These are phyloP conservation scores for Talaromyces islandicus DNA, from an alignment of 2,329 filamentous ascomycete species.

Conservation along the genomic window DNA sequence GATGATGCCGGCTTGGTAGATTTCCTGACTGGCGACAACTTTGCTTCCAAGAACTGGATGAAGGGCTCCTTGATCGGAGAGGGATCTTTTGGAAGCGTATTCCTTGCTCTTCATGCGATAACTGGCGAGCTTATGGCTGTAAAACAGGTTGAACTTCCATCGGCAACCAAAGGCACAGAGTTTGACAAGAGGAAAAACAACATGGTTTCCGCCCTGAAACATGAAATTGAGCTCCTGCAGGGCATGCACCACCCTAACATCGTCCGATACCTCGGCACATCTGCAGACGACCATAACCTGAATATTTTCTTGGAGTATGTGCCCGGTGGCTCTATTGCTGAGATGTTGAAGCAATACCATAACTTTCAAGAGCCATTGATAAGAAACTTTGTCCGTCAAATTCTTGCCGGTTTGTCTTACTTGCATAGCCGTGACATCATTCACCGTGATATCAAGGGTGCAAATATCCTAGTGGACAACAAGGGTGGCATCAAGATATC, in stretches of 20 bases:
- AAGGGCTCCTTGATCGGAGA: slow-evolving; percentile 96
- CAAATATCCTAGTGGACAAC: slow-evolving; percentile 97
- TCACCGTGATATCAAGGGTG: slow-evolving; percentile 97
- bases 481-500: slow-evolving; percentile 99
- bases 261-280: slow-evolving; percentile 94
- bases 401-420: slow-evolving; percentile 85
- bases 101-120: slow-evolving; percentile 87
- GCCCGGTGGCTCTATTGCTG: slow-evolving; percentile 91
- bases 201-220: slow-evolving; percentile 96
- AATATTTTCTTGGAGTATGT: slow-evolving; percentile 99
- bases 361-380: slow-evolving; percentile 89
- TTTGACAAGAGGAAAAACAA: slow-evolving; percentile 89
- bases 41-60: slow-evolving; percentile 99
- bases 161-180: slow-evolving; percentile 67
- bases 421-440: slow-evolving; percentile 94
- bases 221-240: slow-evolving; percentile 88
- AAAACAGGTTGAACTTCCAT: slow-evolving; percentile 92
- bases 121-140: slow-evolving; percentile 97
- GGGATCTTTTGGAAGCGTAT: slow-evolving; percentile 93
- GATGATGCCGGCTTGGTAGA: slow-evolving; percentile 82
- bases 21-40: slow-evolving; percentile 86
- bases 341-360: slow-evolving; percentile 97
- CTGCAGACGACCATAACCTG: slow-evolving; percentile 81
- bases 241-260: slow-evolving; percentile 96
- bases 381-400: slow-evolving; percentile 94